Percentiles rank a stretch among this genome's conserved stretches.
phyloP scores from a whole-genome alignment of 106 monocot genomes.

The Platanthera zijinensis region DNA sequence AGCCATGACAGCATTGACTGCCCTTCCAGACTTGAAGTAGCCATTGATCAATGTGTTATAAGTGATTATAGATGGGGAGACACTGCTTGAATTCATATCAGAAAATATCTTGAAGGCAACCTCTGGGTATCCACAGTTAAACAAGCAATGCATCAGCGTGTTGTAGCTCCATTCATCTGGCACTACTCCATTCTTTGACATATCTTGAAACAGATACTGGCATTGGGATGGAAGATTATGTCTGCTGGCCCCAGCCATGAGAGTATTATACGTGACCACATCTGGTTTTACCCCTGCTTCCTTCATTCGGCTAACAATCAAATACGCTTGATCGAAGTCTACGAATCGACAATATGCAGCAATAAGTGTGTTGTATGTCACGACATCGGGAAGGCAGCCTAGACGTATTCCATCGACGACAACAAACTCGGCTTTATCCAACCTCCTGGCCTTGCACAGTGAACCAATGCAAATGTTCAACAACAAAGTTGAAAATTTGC shows the following conservation, averaged over 20 bases:
- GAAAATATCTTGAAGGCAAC: conserved; percentile 47
- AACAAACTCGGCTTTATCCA: conserved; percentile 60
- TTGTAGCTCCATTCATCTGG: conserved; percentile 82
- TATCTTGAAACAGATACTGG: conserved; percentile 61
- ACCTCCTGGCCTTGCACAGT: conserved; percentile 52
- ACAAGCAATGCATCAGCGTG: conserved; percentile 67
- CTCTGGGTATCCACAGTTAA: conserved; percentile 53
- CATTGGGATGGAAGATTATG: conserved; percentile 21
- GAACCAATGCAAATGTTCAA: conserved; percentile 64
- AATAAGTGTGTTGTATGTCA: conserved; percentile 79
- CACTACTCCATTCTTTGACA: conserved; percentile 39
- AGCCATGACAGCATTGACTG: conserved; percentile 37
- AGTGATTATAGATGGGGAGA: conserved; percentile 47
- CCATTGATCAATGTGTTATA: conserved; percentile 81
- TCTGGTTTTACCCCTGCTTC: conserved; percentile 60
- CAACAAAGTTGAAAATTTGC: conserved; percentile 50
- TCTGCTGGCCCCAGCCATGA: conserved; percentile 48
- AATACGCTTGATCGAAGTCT: conserved; percentile 41
- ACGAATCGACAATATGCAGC: conserved; percentile 44
- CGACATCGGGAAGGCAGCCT: conserved; percentile 65
- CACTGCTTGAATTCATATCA: conserved; percentile 43
- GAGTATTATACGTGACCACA: conserved; percentile 69
- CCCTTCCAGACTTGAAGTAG: conserved; percentile 62
- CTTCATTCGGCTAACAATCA: conserved; percentile 43
- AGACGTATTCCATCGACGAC: conserved; percentile 65